Base-by-base conservation (phyloP, 768 basidiomycete species). In the Amanita jacksonii region DNA sequence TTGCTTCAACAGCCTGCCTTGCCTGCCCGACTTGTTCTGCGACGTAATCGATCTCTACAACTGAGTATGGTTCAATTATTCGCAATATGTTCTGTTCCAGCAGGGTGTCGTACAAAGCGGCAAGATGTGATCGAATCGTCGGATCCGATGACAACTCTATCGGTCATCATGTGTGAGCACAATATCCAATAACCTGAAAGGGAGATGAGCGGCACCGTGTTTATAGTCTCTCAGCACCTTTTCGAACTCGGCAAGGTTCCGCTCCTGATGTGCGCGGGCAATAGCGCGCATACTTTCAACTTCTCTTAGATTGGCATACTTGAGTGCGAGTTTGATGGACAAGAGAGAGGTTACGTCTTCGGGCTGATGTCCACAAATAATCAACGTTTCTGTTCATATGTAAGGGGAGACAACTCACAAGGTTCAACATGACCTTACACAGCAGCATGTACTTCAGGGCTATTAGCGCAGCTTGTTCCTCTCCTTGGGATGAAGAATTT, bases 371-470 rank as follows among this genome's bases (percentile, higher is more conserved):
- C 8, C 34, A 20, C 10, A 31, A 27, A 22, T 45, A 24, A 5
- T 24, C 22, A 49, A 22, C 35, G 20, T 41, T 24, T 43, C 16
- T 16, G 15, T 7, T 38, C 30, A 19, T 33, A 12, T 8, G 12
- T 13, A 18, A n/a, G 27, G 36, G 32, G 24, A 12, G 24, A 4
- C 37, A 25, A 70, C 81, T 51, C 48, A 94, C 93, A 57, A 94
- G 61, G 56, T 91, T 91, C 50, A 98, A 70, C 94, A 99, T 99
- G 58, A 99, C 83, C 61, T 99, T 98, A 64, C 96, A 99, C 35
- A 97, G 62, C 12, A 97, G 72, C 94, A 98, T 96, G 63, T 99
- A 98, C 64, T 99, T 98, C 51, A 99, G 69, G 4, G 91, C 91
- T 1, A 74, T 77, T 15, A 96, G 68, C 1, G 91, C 90, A 0